Evolutionary conservation across 108 stramenopile species (phyloP).

Genomic region (Cyclotella choctawhatcheeana): DNA sequence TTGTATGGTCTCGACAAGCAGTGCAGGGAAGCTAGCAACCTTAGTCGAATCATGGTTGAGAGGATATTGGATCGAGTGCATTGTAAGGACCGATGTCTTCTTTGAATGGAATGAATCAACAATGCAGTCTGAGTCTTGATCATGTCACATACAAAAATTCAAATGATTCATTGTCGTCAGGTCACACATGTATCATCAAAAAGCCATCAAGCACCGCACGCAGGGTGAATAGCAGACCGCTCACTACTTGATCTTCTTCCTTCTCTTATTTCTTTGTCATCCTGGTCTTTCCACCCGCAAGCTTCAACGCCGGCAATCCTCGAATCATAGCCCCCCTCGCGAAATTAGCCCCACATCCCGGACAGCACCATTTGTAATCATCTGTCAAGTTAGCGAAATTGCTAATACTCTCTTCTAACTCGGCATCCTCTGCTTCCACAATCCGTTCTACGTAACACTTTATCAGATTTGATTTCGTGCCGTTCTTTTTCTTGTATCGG

Average conservation of each 20-base stretch:
- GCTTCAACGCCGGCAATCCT: slow-evolving; percentile 62
- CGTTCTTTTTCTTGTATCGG: slow-evolving; percentile 84
- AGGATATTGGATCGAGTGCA: background rate
- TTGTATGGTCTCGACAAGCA: background rate
- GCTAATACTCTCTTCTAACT: slow-evolving; percentile 24
- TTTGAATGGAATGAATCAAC: background rate
- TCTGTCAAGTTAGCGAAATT: background rate
- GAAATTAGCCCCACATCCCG: slow-evolving; percentile 56
- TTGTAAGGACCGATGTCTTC: background rate
- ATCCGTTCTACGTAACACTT: slow-evolving; percentile 74
- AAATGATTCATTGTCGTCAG: background rate
- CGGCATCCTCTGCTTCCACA: slow-evolving; percentile 48
- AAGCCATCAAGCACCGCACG: too few species aligned
- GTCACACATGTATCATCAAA: background rate
- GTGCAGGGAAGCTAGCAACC: background rate
- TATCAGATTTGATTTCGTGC: slow-evolving; percentile 72
- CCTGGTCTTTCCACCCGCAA: slow-evolving; percentile 72
- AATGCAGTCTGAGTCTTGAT: background rate
- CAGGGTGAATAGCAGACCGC: too few species aligned
- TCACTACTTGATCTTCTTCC: too few species aligned
- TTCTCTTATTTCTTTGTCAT: slow-evolving; percentile 75
- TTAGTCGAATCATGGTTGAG: background rate
- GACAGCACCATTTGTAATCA: slow-evolving; percentile 9
- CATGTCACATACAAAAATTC: background rate
- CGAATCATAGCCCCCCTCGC: slow-evolving; percentile 38